A percentile compares a stretch with the other conserved stretches of the same genome.
phyloP scores from a whole-genome alignment of 495 filamentous ascomycete genomes.

The Penicillium psychrofluorescens region DNA sequence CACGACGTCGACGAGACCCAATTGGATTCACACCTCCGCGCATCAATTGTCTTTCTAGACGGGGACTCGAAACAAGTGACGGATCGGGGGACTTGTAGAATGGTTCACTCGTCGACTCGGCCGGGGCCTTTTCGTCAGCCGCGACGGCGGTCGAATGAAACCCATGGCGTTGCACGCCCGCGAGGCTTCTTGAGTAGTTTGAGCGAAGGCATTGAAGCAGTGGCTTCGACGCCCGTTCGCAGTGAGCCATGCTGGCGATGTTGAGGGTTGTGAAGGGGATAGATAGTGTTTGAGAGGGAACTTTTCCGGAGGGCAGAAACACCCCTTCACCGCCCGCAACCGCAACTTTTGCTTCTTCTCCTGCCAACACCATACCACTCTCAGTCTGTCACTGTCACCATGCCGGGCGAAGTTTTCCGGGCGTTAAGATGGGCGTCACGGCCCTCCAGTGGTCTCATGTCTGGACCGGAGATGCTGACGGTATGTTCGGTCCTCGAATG shows the following conservation, averaged over 20 bases:
- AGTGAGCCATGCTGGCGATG: slow-evolving; percentile 53
- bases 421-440: slow-evolving; percentile 35
- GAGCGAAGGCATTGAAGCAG: slow-evolving; percentile 56
- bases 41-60: slow-evolving; percentile 53
- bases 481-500: slow-evolving; percentile 21
- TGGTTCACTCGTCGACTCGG: slow-evolving; percentile 25
- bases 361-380: slow-evolving; percentile 33
- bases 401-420: slow-evolving; percentile 32
- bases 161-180: slow-evolving; percentile 26
- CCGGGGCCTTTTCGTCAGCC: slow-evolving; percentile 29
- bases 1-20: slow-evolving; percentile 78
- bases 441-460: slow-evolving; percentile 34
- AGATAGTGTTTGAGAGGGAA: slow-evolving; percentile 23
- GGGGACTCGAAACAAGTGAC: slow-evolving; percentile 42
- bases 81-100: slow-evolving; percentile 41
- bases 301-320: slow-evolving; percentile 19
- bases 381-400: slow-evolving; percentile 29
- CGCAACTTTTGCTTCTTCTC: slow-evolving; percentile 29
- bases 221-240: slow-evolving; percentile 61
- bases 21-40: slow-evolving; percentile 53
- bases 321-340: slow-evolving; percentile 11
- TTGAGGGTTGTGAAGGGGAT: slow-evolving; percentile 9
- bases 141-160: slow-evolving; percentile 27
- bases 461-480: slow-evolving; percentile 38
- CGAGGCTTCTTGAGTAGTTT: slow-evolving; percentile 26